phyloP scores from a whole-genome alignment of 176 grass and related monocot species.

The Phyllostachys edulis region DNA sequence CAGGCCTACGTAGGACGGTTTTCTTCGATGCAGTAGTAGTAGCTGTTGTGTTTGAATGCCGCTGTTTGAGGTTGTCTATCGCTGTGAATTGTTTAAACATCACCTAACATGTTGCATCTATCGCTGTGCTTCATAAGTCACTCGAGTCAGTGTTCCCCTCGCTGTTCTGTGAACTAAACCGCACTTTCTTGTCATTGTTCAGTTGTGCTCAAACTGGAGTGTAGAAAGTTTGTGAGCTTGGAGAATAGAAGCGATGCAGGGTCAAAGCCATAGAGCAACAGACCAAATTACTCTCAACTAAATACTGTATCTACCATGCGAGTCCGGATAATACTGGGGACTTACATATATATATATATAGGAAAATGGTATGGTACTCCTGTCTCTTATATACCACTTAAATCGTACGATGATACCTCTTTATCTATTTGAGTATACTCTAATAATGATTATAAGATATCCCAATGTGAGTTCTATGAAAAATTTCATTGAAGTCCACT shows the following conservation, averaged over 20 bases:
- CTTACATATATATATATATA: too few species aligned
- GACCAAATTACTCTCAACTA: neutral
- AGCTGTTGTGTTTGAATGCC: neutral
- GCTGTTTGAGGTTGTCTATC: neutral
- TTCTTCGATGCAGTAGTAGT: neutral
- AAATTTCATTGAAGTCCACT: too few species aligned
- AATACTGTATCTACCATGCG: neutral
- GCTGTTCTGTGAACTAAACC: neutral
- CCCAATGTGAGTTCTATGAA: too few species aligned
- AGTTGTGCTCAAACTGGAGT: neutral
- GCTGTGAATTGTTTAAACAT: constrained; percentile 23
- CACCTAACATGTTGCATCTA: neutral
- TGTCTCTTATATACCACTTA: too few species aligned
- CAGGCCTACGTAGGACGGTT: neutral
- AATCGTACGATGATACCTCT: too few species aligned
- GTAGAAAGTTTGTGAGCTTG: neutral
- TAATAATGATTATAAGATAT: too few species aligned
- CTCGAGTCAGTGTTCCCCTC: neutral
- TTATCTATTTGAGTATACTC: too few species aligned
- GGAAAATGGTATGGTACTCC: too few species aligned
- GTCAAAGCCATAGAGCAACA: neutral
- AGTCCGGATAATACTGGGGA: too few species aligned
- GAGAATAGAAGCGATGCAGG: too few species aligned
- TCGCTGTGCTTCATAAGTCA: constrained; percentile 22
- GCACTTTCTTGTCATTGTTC: too few species aligned